Conservation (phyloP, 352 stramenopile genomes). For the Globisporangium acanthophoron region DNA sequence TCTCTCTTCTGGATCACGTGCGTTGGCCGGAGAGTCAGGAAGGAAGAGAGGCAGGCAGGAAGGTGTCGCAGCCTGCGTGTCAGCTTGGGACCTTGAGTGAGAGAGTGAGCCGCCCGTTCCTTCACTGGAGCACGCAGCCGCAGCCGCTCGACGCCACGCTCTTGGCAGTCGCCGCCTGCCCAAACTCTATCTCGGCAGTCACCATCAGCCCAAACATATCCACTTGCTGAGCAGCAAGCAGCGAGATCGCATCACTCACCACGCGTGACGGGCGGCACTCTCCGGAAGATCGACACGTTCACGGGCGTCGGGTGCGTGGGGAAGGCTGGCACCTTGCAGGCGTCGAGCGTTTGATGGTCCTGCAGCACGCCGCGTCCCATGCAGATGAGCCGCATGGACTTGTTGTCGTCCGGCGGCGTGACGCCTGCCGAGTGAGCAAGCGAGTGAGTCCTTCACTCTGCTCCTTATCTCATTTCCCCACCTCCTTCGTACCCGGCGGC, state of each 20-base stretch:
- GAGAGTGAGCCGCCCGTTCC: not conserved
- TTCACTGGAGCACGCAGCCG: slow-evolving; percentile 30
- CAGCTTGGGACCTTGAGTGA: too few species aligned
- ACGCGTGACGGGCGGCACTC: slow-evolving; percentile 19
- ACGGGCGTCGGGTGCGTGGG: slow-evolving; percentile 93
- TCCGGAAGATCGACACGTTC: slow-evolving; percentile 87
- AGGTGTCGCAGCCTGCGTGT: too few species aligned
- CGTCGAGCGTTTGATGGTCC: slow-evolving; percentile 82
- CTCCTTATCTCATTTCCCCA: not conserved
- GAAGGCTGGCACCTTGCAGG: slow-evolving; percentile 87
- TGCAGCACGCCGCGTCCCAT: slow-evolving; percentile 93
- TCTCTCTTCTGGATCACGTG: not conserved
- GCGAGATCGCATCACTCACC: slow-evolving; percentile 15
- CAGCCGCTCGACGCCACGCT: slow-evolving; percentile 48
- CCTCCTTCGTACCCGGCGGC: slow-evolving; percentile 30
- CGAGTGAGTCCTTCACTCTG: too few species aligned
- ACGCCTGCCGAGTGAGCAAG: slow-evolving; percentile 24
- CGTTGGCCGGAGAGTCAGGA: not conserved
- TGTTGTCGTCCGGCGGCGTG: slow-evolving; percentile 37
- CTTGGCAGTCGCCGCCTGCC: slow-evolving; percentile 21
- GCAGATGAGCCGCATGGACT: slow-evolving; percentile 89
- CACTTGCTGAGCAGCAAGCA: not conserved
- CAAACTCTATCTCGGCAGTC: slow-evolving; percentile 3
- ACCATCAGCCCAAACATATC: not conserved
- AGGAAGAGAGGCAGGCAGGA: not conserved